These are phyloP conservation scores for Calycina marina DNA, from an alignment of 2,329 filamentous ascomycete species.

Conservation along the genomic window DNA sequence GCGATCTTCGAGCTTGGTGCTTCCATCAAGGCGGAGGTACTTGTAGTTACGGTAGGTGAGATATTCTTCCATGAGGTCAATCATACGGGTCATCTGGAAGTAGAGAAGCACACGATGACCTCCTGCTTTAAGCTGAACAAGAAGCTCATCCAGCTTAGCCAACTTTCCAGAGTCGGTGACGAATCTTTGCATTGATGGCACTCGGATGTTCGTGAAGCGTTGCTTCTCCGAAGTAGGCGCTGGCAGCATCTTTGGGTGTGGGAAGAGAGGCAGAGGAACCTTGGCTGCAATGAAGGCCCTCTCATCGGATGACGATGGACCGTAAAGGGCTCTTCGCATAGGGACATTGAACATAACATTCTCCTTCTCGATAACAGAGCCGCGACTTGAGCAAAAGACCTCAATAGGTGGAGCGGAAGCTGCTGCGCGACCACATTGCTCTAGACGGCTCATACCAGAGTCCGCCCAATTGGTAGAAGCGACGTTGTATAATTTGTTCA, in stretches of 20 bases:
- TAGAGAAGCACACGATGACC: constrained; percentile 90
- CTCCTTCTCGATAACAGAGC: constrained; percentile 49
- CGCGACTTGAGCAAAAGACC: constrained; percentile 58
- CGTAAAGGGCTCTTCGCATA: constrained; percentile 64
- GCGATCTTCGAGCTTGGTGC: constrained; percentile 91
- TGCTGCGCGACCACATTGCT: constrained; percentile 65
- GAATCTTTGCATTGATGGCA: constrained; percentile 93
- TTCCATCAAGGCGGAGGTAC: constrained; percentile 91
- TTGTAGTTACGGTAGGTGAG: constrained; percentile 98
- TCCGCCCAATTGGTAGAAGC: constrained; percentile 48
- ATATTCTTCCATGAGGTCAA: constrained; percentile 98
- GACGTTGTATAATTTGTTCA: constrained; percentile 68
- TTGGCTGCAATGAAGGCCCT: constrained; percentile 60
- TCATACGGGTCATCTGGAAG: constrained; percentile 99
- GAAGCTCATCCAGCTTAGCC: constrained; percentile 72
- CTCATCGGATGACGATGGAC: constrained; percentile 50
- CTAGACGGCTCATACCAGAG: constrained; percentile 62
- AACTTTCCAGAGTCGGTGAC: constrained; percentile 97
- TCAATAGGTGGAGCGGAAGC: constrained; percentile 79
- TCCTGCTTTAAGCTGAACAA: constrained; percentile 80
- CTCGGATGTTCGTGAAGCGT: constrained; percentile 78
- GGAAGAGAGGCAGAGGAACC: constrained; percentile 49
- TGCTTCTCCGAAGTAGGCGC: constrained; percentile 66
- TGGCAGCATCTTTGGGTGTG: constrained; percentile 54
- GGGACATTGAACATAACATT: constrained; percentile 63